phyloP scores from a whole-genome alignment of 257 asterid species.

The Solanum lycopersicoides region DNA sequence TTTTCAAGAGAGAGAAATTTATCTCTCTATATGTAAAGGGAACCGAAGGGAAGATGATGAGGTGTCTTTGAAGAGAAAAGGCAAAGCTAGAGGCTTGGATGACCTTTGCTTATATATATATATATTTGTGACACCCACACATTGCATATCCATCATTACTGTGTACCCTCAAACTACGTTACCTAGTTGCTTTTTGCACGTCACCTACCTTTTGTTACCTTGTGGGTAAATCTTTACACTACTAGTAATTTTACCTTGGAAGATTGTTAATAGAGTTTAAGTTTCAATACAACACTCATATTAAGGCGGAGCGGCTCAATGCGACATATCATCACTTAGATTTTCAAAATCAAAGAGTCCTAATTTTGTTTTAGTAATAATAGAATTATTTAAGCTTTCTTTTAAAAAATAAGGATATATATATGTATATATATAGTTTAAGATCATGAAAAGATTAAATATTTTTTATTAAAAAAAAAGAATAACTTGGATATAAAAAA shows the following conservation, averaged over 20 bases:
- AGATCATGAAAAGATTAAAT: too few relatives aligned
- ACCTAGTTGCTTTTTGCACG: background rate
- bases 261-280: background rate
- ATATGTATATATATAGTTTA: too few relatives aligned
- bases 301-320: background rate
- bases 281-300: background rate
- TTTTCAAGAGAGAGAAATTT: background rate
- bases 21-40: background rate
- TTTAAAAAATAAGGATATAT: too few relatives aligned
- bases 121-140: background rate
- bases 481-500: too few relatives aligned
- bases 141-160: background rate
- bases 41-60: conserved; percentile 22
- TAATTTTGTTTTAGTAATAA: too few relatives aligned
- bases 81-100: background rate
- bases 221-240: background rate
- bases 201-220: background rate
- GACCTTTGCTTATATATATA: background rate
- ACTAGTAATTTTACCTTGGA: background rate
- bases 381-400: too few relatives aligned
- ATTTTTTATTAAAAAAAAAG: too few relatives aligned
- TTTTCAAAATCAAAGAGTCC: background rate
- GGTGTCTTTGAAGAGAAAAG: conserved; percentile 28
- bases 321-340: too few relatives aligned
- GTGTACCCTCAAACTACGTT: background rate